These are phyloP conservation scores for Silene uniflora DNA, from an alignment of 148 eudicot species.

Conservation along the genomic window DNA sequence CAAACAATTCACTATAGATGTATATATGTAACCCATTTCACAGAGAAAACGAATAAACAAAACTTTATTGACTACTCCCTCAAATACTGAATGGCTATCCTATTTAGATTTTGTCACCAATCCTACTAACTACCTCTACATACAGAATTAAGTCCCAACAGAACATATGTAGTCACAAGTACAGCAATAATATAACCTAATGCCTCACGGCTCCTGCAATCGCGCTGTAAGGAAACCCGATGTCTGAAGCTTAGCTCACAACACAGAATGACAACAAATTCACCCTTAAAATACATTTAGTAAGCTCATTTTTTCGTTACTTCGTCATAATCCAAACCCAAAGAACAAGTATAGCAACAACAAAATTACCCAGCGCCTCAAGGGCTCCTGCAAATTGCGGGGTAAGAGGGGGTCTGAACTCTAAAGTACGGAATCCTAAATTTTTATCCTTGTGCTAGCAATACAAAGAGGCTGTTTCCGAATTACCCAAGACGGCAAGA, in stretches of 20 bases:
- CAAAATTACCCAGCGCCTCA: neutral
- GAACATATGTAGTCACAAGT: too few species aligned
- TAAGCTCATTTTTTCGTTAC: too few species aligned
- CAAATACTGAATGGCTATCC: neutral
- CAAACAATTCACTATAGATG: neutral
- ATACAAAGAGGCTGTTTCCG: too few species aligned
- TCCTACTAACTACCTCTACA: neutral
- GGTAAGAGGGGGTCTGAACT: neutral
- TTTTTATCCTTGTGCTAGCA: too few species aligned
- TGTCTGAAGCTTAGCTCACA: too few species aligned
- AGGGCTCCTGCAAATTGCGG: neutral
- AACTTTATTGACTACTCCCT: neutral
- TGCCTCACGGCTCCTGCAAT: too few species aligned
- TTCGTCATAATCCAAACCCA: neutral
- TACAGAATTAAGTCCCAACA: neutral
- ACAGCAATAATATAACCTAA: too few species aligned
- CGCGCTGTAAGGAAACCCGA: too few species aligned
- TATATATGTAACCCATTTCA: neutral
- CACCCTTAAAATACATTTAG: neutral
- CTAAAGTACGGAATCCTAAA: too few species aligned
- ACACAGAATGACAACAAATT: neutral
- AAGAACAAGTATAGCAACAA: neutral
- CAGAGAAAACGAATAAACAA: neutral
- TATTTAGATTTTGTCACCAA: too few species aligned
- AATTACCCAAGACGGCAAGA: too few species aligned